phyloP scores from a whole-genome alignment of 257 asterid genomes.

The Cordia subcordata region DNA sequence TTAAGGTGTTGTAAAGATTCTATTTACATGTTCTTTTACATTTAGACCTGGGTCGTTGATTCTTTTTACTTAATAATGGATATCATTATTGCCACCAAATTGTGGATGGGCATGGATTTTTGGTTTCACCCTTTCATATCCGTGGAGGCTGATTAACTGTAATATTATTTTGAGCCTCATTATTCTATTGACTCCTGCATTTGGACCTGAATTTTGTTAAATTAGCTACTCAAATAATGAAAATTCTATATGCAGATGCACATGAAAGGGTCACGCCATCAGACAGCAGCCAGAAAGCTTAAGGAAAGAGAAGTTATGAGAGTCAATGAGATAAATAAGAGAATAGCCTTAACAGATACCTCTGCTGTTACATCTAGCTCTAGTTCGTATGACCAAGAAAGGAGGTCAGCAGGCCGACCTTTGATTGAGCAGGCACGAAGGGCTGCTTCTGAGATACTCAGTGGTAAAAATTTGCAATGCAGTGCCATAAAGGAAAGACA shows the following conservation, averaged over 20 bases:
- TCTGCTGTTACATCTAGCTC: constrained; percentile 15
- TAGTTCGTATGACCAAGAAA: constrained; percentile 10
- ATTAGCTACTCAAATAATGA: constrained; percentile 1
- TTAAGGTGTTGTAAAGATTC: no score
- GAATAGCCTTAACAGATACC: constrained; percentile 39
- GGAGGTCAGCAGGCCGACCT: constrained; percentile 25
- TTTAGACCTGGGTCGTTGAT: no score
- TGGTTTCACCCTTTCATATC: no score
- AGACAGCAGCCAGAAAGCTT: constrained; percentile 39
- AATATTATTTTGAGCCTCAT: no score
- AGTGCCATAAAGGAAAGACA: background rate
- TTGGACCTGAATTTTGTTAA: background rate
- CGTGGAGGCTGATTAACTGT: no score
- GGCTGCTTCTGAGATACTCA: constrained; percentile 42
- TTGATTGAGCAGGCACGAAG: constrained; percentile 40
- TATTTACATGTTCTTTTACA: no score
- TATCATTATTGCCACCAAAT: no score
- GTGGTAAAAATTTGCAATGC: constrained; percentile 9
- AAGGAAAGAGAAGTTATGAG: constrained; percentile 38
- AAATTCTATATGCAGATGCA: constrained; percentile 37
- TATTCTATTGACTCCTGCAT: background rate
- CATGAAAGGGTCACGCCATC: constrained; percentile 54
- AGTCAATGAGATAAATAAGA: constrained; percentile 44
- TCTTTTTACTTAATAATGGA: no score
- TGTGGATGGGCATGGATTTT: no score